Evolutionary conservation across 202 grass and related monocot genomes (phyloP).

Genomic region (Hordeum pubiflorum): DNA sequence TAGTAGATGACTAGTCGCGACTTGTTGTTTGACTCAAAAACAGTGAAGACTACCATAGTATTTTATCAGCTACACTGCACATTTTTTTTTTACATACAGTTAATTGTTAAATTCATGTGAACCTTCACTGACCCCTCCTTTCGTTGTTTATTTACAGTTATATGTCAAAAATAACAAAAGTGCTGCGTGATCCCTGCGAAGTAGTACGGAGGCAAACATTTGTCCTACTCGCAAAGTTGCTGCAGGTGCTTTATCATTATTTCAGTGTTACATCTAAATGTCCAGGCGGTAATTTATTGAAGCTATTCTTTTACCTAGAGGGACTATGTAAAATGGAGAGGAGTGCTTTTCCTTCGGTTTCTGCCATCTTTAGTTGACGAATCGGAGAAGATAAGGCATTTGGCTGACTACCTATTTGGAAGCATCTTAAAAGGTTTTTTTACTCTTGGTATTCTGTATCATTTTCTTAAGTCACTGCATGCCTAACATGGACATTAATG

Average conservation of each 20-base stretch:
- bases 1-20: too few species aligned
- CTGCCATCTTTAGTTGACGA: constrained; percentile 80
- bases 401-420: constrained; percentile 83
- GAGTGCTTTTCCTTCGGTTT: constrained; percentile 81
- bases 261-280: constrained; percentile 16
- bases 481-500: constrained; percentile 23
- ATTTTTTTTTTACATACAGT: neutral
- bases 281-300: constrained; percentile 25
- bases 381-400: constrained; percentile 74
- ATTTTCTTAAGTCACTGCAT: constrained; percentile 3
- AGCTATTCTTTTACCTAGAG: constrained; percentile 49
- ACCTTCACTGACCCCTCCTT: constrained; percentile 8
- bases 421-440: constrained; percentile 77
- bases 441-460: constrained; percentile 5
- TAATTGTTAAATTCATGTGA: constrained; percentile 25
- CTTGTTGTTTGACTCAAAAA: too few species aligned
- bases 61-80: neutral
- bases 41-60: neutral
- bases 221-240: constrained; percentile 76
- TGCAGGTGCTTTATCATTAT: constrained; percentile 57
- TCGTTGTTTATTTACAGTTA: constrained; percentile 50
- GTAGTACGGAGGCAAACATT: constrained; percentile 96
- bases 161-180: constrained; percentile 82
- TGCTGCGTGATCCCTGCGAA: constrained; percentile 82
- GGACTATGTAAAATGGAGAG: constrained; percentile 98